Conservation (phyloP, 768 basidiomycete species). For the Auriscalpium orientale region DNA sequence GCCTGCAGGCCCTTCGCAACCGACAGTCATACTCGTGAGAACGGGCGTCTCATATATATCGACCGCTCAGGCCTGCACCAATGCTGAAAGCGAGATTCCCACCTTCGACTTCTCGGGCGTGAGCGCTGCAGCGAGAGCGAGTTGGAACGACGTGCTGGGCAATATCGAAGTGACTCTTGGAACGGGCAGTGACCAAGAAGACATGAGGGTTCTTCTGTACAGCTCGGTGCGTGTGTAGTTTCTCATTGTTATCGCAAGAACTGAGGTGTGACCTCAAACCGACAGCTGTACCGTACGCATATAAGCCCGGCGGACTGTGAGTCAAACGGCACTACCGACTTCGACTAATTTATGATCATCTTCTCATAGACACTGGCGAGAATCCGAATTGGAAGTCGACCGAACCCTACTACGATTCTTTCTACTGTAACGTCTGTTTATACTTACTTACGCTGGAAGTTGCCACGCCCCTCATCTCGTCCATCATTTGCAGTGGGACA, state of each 20-base stretch:
- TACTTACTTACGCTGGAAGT: not conserved
- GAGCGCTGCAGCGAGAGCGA: slow-evolving; percentile 30
- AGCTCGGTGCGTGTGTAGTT: slow-evolving; percentile 35
- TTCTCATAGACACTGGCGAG: slow-evolving; percentile 48
- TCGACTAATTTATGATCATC: not conserved
- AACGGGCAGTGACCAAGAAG: slow-evolving; percentile 35
- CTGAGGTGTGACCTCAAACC: no score
- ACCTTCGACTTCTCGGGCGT: slow-evolving; percentile 48
- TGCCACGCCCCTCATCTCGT: not conserved
- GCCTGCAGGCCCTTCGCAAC: not conserved
- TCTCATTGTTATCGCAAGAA: not conserved
- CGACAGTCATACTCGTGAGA: slow-evolving; percentile 46
- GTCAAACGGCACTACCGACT: slow-evolving; percentile 8
- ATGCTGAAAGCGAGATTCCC: slow-evolving; percentile 54
- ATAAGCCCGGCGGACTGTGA: slow-evolving; percentile 59
- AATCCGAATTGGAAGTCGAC: slow-evolving; percentile 57
- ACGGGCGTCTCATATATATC: slow-evolving; percentile 62
- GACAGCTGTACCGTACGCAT: slow-evolving; percentile 50
- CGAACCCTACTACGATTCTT: slow-evolving; percentile 60
- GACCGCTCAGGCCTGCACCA: slow-evolving; percentile 48
- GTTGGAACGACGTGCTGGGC: slow-evolving; percentile 53
- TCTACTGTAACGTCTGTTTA: slow-evolving; percentile 56
- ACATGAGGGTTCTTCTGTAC: slow-evolving; percentile 50
- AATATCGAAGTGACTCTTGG: slow-evolving; percentile 41
- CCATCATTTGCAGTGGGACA: slow-evolving; percentile 44